Evolutionary conservation across 192 early-diverging fungal genomes (phyloP).

Genomic region (Coemansia sp.): DNA sequence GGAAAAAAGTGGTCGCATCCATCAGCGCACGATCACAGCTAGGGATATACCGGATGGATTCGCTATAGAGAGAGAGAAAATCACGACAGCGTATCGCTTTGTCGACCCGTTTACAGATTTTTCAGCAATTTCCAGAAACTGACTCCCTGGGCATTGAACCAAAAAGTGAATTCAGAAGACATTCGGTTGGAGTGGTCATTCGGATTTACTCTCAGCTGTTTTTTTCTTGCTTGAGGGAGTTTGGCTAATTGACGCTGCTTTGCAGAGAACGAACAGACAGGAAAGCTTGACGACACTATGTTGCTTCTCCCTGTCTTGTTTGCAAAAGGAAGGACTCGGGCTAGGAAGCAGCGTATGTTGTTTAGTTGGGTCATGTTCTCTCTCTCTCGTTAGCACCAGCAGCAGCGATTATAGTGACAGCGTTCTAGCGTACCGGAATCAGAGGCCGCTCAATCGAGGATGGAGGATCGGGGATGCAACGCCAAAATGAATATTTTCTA

Average conservation of each 20-base stretch:
- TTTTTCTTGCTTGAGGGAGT: no score
- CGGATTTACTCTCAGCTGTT: neutral
- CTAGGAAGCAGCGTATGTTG: no score
- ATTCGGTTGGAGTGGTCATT: neutral
- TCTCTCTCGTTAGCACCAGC: no score
- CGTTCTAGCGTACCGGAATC: neutral
- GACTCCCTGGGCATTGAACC: neutral
- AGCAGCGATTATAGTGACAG: neutral
- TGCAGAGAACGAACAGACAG: no score
- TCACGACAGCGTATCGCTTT: neutral
- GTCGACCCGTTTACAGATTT: neutral
- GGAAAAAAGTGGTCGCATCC: constrained; percentile 10
- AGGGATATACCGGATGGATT: neutral
- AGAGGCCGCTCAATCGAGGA: neutral
- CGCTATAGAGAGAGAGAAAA: neutral
- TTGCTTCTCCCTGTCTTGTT: neutral
- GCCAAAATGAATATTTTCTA: neutral
- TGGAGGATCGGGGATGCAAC: neutral
- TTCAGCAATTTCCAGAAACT: neutral
- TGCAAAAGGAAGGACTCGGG: neutral
- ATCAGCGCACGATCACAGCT: constrained; percentile 1
- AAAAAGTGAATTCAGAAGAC: neutral
- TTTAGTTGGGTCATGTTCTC: no score
- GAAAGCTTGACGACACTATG: neutral
- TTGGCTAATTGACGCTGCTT: neutral